A percentile compares a stretch with the other conserved stretches of the same genome.
Conservation (phyloP, 352 stramenopile genomes). For the Lagenidium giganteum region DNA sequence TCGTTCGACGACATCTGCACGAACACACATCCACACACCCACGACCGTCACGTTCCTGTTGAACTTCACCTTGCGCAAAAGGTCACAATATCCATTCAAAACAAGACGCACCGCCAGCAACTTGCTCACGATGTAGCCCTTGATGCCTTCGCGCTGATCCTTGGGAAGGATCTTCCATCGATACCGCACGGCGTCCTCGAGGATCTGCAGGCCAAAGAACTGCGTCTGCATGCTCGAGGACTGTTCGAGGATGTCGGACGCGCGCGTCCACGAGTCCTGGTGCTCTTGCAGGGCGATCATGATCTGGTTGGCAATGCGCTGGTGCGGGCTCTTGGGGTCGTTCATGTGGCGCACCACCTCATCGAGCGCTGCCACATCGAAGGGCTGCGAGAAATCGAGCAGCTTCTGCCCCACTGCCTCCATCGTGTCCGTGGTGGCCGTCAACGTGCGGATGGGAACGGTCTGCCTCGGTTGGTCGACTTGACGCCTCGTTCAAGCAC, state of each 20-base stretch:
- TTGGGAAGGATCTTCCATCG: conserved; percentile 96
- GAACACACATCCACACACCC: conserved; percentile 1
- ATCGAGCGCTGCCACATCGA: conserved; percentile 95
- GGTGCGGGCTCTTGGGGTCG: conserved; percentile 92
- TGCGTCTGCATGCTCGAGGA: conserved; percentile 85
- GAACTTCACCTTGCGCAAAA: no score
- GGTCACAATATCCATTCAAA: background rate
- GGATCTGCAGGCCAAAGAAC: conserved; percentile 93
- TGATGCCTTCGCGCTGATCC: conserved; percentile 97
- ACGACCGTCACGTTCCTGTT: no score
- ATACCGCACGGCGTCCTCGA: conserved; percentile 97
- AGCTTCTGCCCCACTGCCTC: conserved; percentile 89
- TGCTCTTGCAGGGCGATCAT: conserved; percentile 93
- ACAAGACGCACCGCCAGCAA: conserved; percentile 82
- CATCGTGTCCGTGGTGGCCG: no score
- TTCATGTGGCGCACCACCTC: conserved; percentile 96
- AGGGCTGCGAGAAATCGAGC: conserved; percentile 92
- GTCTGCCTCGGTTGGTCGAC: no score
- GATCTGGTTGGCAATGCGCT: conserved; percentile 89
- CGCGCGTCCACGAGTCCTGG: conserved; percentile 89
- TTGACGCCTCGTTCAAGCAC: no score
- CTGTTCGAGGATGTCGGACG: conserved; percentile 96
- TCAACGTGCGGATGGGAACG: no score
- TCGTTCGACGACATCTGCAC: conserved; percentile 89
- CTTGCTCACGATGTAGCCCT: conserved; percentile 98